Percentiles rank a stretch among this genome's conserved stretches.
These are phyloP conservation scores for Suhomyces coccinellae DNA, from an alignment of 1,139 yeast genomes.

Conservation along the genomic window DNA sequence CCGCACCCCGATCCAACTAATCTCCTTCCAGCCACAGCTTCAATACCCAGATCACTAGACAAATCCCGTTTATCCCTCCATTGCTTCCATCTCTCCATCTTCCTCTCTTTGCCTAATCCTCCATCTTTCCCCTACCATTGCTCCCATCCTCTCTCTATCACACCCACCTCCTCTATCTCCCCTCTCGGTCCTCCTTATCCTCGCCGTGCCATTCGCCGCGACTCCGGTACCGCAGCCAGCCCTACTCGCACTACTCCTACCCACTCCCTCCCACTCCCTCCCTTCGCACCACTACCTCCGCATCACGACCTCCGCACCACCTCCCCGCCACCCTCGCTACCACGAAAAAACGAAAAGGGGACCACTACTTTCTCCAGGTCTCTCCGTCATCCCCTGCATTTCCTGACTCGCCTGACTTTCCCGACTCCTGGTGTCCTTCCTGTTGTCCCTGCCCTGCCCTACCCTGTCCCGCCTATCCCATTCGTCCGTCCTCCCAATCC, in stretches of 20 bases:
- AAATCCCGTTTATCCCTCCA: background rate
- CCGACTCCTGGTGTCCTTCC: background rate
- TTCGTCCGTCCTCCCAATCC: background rate
- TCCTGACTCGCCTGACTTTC: background rate
- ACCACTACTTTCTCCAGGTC: background rate
- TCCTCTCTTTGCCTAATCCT: background rate
- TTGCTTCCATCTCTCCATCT: background rate
- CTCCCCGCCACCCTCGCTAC: background rate
- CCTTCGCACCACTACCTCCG: background rate
- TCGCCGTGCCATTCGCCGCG: background rate
- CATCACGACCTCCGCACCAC: background rate
- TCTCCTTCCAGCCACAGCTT: too few species aligned
- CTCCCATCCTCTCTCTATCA: background rate
- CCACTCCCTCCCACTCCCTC: too few species aligned
- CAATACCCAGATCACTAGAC: background rate
- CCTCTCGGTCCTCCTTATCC: background rate
- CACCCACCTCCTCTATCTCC: background rate
- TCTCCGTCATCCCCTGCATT: background rate
- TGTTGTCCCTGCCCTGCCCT: background rate
- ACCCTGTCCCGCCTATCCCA: background rate
- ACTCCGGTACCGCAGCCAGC: too few species aligned
- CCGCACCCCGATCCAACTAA: too few species aligned
- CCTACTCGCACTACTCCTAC: too few species aligned
- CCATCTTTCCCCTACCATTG: background rate
- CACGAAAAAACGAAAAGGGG: slow-evolving; percentile 4